A percentile compares a stretch with the other conserved stretches of the same genome.
Conservation (phyloP, 169 alveolate genomes). For the Cyclospora cayetanensis region DNA sequence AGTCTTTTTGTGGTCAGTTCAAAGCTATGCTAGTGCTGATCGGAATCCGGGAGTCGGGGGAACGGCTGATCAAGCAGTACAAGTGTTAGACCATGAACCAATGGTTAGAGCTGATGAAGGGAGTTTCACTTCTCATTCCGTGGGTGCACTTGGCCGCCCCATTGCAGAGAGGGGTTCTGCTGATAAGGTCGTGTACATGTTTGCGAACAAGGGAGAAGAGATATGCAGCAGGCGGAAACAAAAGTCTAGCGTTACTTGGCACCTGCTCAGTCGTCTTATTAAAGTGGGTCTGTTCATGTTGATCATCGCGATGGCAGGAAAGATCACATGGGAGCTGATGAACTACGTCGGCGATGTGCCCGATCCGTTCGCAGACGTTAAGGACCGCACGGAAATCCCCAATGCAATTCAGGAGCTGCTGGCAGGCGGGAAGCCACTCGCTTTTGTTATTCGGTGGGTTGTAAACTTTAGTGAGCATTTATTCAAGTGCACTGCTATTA, state of each 20-base stretch:
- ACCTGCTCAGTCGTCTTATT: background rate
- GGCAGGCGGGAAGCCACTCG: conserved; percentile 2
- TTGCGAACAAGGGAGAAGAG: background rate
- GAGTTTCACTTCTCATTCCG: background rate
- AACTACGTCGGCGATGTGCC: conserved; percentile 1
- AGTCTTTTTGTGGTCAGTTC: background rate
- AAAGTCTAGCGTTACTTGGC: background rate
- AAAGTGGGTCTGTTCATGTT: background rate
- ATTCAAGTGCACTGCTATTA: too few species aligned
- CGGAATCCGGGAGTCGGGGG: background rate
- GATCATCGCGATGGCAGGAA: background rate
- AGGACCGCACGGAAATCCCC: background rate
- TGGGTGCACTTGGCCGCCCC: background rate
- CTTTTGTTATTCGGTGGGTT: conserved; percentile 28
- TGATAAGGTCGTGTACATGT: background rate
- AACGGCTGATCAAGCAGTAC: background rate
- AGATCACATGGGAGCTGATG: conserved; percentile 15
- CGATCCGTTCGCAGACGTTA: background rate
- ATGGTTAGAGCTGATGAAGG: background rate
- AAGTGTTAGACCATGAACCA: background rate
- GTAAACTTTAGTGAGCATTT: too few species aligned
- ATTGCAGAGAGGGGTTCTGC: background rate
- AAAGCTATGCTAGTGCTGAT: background rate
- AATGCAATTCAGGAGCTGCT: background rate
- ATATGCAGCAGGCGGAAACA: background rate